These are phyloP conservation scores for Pyrenochaeta sp. DNA, from an alignment of 2,329 filamentous ascomycete genomes.

Conservation along the genomic window DNA sequence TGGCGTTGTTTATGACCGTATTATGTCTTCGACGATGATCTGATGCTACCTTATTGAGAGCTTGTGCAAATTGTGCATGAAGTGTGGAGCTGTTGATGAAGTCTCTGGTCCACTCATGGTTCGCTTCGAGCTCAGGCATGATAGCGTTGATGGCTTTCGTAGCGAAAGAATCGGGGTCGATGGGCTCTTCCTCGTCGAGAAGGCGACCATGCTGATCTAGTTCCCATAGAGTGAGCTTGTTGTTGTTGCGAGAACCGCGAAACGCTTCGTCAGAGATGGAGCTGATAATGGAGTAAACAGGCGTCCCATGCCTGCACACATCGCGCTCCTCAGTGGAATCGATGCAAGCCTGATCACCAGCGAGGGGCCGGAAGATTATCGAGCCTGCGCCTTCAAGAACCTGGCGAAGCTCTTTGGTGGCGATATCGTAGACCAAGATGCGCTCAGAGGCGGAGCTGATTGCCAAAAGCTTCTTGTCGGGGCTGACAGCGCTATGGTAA, in stretches of 20 bases:
- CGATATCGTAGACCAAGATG: slow-evolving; percentile 31
- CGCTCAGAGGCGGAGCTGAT: slow-evolving; percentile 20
- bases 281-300: slow-evolving; percentile 32
- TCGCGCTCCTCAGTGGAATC: background rate
- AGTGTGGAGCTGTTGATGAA: slow-evolving; percentile 31
- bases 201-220: slow-evolving; percentile 34
- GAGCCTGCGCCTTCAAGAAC: slow-evolving; percentile 30
- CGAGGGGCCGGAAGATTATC: slow-evolving; percentile 23
- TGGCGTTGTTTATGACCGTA: slow-evolving; percentile 23
- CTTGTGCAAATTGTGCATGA: slow-evolving; percentile 25
- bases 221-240: slow-evolving; percentile 35
- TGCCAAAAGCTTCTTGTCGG: slow-evolving; percentile 32
- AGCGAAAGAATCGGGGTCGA: slow-evolving; percentile 30
- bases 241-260: background rate
- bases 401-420: slow-evolving; percentile 27
- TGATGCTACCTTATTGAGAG: slow-evolving; percentile 23
- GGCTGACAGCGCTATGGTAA: slow-evolving; percentile 23
- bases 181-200: slow-evolving; percentile 35
- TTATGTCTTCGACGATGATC: slow-evolving; percentile 33
- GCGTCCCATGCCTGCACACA: slow-evolving; percentile 1
- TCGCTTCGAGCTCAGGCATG: slow-evolving; percentile 24
- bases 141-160: slow-evolving; percentile 37
- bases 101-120: slow-evolving; percentile 35
- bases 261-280: slow-evolving; percentile 10
- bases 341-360: background rate